These are phyloP conservation scores for Penstemon davidsonii DNA, from an alignment of 257 asterid genomes.

Conservation along the genomic window DNA sequence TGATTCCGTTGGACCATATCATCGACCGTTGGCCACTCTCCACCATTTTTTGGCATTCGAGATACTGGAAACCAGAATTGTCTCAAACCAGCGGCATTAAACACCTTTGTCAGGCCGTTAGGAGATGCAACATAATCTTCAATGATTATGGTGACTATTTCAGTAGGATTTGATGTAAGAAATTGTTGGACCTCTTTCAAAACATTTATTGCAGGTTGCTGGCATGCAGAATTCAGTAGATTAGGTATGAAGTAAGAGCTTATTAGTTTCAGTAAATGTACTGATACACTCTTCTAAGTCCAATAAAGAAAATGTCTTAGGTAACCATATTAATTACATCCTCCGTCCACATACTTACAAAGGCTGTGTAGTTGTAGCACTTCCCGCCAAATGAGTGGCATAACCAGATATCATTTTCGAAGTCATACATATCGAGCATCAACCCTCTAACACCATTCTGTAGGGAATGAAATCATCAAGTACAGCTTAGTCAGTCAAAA, in stretches of 20 bases:
- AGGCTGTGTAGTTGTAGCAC: constrained; percentile 88
- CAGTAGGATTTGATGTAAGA: constrained; percentile 79
- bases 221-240: constrained; percentile 29
- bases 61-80: constrained; percentile 83
- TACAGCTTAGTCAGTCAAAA: too few relatives aligned
- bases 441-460: constrained; percentile 96
- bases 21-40: constrained; percentile 84
- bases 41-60: constrained; percentile 80
- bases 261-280: not conserved
- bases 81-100: constrained; percentile 70
- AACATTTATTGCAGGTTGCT: constrained; percentile 82
- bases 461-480: constrained; percentile 33
- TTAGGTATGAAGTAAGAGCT: constrained; percentile 24
- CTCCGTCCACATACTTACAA: constrained; percentile 54
- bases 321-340: too few relatives aligned
- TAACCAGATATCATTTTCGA: constrained; percentile 80
- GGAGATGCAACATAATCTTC: constrained; percentile 88
- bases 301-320: too few relatives aligned
- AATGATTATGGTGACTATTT: constrained; percentile 80
- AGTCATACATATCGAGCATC: constrained; percentile 97
- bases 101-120: constrained; percentile 66
- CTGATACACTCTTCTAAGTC: too few relatives aligned
- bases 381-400: constrained; percentile 90
- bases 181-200: constrained; percentile 74
- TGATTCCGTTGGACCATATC: constrained; percentile 77